Conservation (phyloP, 2,329 filamentous ascomycete species). For the Arthroderma sp. region DNA sequence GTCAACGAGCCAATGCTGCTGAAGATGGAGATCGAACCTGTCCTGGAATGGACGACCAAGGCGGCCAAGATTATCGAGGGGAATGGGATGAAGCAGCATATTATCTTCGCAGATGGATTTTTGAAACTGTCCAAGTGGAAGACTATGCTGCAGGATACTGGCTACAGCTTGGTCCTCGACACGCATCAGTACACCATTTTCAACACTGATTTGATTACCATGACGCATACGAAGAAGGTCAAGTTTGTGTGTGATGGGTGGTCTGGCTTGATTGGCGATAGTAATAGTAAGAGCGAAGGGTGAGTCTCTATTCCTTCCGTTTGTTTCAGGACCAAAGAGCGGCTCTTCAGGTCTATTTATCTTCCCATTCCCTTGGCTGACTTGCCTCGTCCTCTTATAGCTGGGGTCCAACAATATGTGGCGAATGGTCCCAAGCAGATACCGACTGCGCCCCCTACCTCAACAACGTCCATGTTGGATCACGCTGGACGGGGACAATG, state of each 20-base stretch:
- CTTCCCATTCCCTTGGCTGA: neutral
- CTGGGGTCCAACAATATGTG: conserved; percentile 86
- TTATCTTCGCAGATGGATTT: conserved; percentile 93
- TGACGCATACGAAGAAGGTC: conserved; percentile 71
- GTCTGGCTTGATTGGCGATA: conserved; percentile 62
- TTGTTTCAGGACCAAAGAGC: neutral
- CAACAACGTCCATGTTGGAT: conserved; percentile 80
- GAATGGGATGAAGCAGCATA: conserved; percentile 58
- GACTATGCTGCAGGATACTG: conserved; percentile 58
- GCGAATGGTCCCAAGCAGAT: conserved; percentile 95
- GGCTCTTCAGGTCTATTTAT: too few species aligned
- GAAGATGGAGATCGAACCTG: conserved; percentile 48
- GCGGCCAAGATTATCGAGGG: conserved; percentile 59
- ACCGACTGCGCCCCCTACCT: conserved; percentile 81
- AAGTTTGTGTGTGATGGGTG: conserved; percentile 70
- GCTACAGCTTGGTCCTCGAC: conserved; percentile 66
- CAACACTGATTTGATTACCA: conserved; percentile 73
- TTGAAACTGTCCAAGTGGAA: conserved; percentile 86
- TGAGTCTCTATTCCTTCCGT: conserved; percentile 14
- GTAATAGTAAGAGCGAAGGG: conserved; percentile 60
- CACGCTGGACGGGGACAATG: conserved; percentile 82
- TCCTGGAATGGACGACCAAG: conserved; percentile 66
- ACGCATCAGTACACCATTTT: conserved; percentile 99
- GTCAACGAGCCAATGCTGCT: conserved; percentile 91
- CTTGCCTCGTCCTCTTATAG: conserved; percentile 15